Evolutionary conservation across 2,329 filamentous ascomycete species (phyloP).

Genomic region (Fusarium albidum): DNA sequence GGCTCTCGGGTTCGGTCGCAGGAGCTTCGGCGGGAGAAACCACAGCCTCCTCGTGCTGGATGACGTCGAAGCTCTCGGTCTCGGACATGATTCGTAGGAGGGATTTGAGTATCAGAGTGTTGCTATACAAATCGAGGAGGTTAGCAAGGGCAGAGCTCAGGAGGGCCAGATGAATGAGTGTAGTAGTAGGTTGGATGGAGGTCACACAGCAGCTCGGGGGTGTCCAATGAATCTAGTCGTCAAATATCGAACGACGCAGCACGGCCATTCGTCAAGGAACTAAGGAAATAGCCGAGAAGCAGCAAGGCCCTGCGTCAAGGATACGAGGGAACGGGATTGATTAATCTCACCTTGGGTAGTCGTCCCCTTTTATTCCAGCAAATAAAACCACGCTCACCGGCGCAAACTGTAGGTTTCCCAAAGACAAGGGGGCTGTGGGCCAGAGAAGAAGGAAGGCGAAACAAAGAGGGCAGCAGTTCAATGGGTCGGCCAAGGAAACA

Average conservation of each 20-base stretch:
- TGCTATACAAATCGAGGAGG: constrained; percentile 9
- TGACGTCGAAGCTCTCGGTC: constrained; percentile 55
- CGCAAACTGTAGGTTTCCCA: constrained; percentile 12
- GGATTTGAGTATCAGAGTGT: constrained; percentile 22
- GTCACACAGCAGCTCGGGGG: constrained; percentile 11
- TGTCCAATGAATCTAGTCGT: constrained; percentile 7
- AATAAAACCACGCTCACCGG: constrained; percentile 27
- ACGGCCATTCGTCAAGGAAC: constrained; percentile 15
- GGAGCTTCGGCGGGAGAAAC: constrained; percentile 44
- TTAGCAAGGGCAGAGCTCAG: constrained; percentile 9
- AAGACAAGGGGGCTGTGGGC: constrained; percentile 10
- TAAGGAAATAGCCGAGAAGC: constrained; percentile 14
- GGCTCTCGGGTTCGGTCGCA: constrained; percentile 37
- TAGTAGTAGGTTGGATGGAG: constrained; percentile 2
- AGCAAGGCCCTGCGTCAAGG: constrained; percentile 10
- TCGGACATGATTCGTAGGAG: constrained; percentile 53
- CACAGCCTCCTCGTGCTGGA: constrained; percentile 52
- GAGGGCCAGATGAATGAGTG: constrained; percentile 3
- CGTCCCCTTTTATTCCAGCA: constrained; percentile 32
- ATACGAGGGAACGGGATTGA: constrained; percentile 23
- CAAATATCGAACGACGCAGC: constrained; percentile 15
- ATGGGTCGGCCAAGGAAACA: constrained; percentile 20
- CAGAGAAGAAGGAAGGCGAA: constrained; percentile 14
- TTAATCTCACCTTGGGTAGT: constrained; percentile 29
- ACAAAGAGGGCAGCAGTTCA: constrained; percentile 23